Conservation (phyloP, 441 rosid genomes). For the Breynia disticha region DNA sequence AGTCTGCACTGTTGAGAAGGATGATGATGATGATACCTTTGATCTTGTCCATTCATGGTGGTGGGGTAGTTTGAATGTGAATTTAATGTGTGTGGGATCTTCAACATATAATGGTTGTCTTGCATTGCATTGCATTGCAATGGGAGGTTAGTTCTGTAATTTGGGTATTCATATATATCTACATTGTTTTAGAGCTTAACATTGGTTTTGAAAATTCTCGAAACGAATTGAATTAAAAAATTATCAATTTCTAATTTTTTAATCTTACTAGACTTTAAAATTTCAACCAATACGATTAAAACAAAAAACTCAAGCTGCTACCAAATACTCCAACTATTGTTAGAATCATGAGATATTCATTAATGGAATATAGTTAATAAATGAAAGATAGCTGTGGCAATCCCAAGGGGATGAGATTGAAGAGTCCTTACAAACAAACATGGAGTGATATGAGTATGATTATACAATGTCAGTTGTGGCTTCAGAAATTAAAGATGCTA, state of each 20-base stretch:
- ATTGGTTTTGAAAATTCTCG: too few relatives aligned
- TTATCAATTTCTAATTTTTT: too few relatives aligned
- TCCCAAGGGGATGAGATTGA: slow-evolving; percentile 13
- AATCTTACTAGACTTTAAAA: too few relatives aligned
- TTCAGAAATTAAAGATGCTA: background rate
- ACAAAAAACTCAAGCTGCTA: too few relatives aligned
- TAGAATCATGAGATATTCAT: background rate
- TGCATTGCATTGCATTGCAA: background rate
- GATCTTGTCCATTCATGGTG: background rate
- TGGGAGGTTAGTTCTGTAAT: too few relatives aligned
- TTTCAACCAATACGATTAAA: too few relatives aligned
- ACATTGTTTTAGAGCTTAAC: too few relatives aligned
- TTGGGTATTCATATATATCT: too few relatives aligned
- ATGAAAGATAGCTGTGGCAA: slow-evolving; percentile 8
- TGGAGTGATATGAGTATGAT: background rate
- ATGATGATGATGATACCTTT: background rate
- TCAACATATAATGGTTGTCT: slow-evolving; percentile 5
- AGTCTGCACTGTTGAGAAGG: background rate
- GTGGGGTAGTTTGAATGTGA: slow-evolving; percentile 7
- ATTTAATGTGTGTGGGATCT: slow-evolving; percentile 8
- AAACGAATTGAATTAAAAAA: too few relatives aligned
- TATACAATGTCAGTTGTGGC: background rate
- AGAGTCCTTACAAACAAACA: background rate
- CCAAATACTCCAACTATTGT: background rate
- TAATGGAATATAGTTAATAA: too few relatives aligned